These are phyloP conservation scores for Pelagomonas calceolata DNA, from an alignment of 108 stramenopile genomes.

Conservation along the genomic window DNA sequence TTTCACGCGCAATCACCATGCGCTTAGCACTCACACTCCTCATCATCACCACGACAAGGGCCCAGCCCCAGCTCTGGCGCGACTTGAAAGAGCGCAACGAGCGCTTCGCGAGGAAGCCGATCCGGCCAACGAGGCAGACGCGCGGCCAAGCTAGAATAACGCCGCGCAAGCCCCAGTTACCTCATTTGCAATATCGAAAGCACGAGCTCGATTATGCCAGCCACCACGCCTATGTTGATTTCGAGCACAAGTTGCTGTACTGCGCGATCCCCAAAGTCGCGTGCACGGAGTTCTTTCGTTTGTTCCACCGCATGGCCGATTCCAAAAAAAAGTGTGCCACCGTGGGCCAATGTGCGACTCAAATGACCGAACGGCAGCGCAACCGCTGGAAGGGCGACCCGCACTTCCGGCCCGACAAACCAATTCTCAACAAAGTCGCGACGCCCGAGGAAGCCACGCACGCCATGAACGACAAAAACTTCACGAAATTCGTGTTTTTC, in stretches of 20 bases:
- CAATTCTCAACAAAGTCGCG: not conserved
- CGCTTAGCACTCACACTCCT: no score
- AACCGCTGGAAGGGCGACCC: not conserved
- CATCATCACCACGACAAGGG: no score
- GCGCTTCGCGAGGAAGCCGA: no score
- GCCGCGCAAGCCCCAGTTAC: no score
- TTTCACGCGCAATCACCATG: no score
- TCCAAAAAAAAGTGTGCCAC: no score
- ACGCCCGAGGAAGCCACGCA: not conserved
- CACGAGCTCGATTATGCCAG: not conserved
- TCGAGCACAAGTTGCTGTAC: conserved; percentile 18
- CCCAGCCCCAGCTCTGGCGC: no score
- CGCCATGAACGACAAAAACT: conserved; percentile 13
- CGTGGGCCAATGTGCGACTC: conserved; percentile 4
- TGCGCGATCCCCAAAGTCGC: conserved; percentile 23
- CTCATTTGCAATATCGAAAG: not conserved
- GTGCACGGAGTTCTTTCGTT: conserved; percentile 15
- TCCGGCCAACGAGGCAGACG: no score
- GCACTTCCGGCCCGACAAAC: not conserved
- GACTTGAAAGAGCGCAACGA: no score
- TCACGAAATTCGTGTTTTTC: conserved; percentile 19
- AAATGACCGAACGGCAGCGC: no score
- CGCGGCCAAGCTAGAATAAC: no score
- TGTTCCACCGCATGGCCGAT: conserved; percentile 13
- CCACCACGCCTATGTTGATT: not conserved